These are phyloP conservation scores for Mrakia gelida DNA, from an alignment of 768 basidiomycete genomes.

Conservation along the genomic window DNA sequence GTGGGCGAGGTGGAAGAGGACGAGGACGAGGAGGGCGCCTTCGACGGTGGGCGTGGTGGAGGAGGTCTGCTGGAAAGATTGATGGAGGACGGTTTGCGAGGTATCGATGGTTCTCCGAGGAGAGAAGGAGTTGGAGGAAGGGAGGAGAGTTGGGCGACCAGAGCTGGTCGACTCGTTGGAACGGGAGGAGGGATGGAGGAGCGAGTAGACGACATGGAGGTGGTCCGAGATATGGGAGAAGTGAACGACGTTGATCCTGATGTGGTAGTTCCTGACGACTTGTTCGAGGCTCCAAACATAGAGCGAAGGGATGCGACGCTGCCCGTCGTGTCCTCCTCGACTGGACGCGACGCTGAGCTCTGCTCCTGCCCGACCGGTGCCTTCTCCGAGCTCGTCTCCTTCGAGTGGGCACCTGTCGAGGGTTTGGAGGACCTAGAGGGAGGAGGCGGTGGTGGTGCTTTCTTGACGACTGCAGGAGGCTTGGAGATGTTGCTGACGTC, in stretches of 20 bases:
- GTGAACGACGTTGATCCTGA: not conserved
- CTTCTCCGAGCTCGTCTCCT: not conserved
- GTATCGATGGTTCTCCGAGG: not conserved
- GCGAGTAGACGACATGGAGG: not conserved
- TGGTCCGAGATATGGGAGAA: not conserved
- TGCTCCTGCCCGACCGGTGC: not conserved
- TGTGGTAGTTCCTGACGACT: not conserved
- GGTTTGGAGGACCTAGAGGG: conserved; percentile 11
- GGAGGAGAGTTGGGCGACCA: not conserved
- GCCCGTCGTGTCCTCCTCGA: not conserved
- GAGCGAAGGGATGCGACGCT: conserved; percentile 12
- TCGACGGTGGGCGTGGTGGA: conserved; percentile 2
- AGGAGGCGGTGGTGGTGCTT: conserved; percentile 8
- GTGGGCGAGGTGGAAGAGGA: not conserved
- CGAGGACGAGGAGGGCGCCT: not conserved
- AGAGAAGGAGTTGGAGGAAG: not conserved
- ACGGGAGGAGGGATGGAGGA: not conserved
- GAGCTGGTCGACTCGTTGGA: not conserved
- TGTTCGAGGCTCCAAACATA: not conserved
- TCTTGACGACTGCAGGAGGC: not conserved
- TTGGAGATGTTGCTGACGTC: not conserved
- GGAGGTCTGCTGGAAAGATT: not conserved
- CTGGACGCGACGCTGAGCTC: not conserved
- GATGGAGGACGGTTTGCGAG: not conserved
- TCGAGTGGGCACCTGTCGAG: not conserved